A percentile compares a stretch with the other conserved stretches of the same genome.
Evolutionary conservation across 1,284 basidiomycete genomes (phyloP).

Genomic region (Meira nashicola): DNA sequence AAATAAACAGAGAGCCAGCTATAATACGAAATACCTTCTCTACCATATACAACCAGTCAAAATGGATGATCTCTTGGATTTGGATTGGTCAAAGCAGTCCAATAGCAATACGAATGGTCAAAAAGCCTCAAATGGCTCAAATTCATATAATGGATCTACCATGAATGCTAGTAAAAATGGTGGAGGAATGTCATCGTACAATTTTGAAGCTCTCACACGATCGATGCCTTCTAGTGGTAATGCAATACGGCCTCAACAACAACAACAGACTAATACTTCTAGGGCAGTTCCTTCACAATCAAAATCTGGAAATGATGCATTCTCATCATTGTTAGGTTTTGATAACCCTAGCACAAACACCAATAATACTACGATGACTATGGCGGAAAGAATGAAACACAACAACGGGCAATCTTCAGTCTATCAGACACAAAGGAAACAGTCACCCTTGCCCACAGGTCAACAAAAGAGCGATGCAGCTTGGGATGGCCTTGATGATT

Average conservation of each 20-base stretch:
- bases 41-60: neutral
- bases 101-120: too few species aligned
- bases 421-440: neutral
- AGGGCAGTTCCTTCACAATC: slow-evolving; percentile 10
- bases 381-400: slow-evolving; percentile 5
- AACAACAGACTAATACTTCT: slow-evolving; percentile 7
- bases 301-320: slow-evolving; percentile 25
- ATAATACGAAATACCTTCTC: neutral
- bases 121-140: neutral
- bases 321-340: slow-evolving; percentile 16
- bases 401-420: neutral
- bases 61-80: slow-evolving; percentile 51
- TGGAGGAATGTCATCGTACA: slow-evolving; percentile 19
- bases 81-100: slow-evolving; percentile 32
- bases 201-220: slow-evolving; percentile 32
- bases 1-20: too few species aligned
- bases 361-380: neutral
- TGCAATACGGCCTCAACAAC: slow-evolving; percentile 15
- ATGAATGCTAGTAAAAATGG: slow-evolving; percentile 9
- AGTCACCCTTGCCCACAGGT: neutral
- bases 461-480: neutral
- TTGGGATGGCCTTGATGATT: slow-evolving; percentile 4
- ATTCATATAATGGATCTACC: slow-evolving; percentile 13
- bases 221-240: slow-evolving; percentile 19
- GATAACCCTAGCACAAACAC: neutral